phyloP scores from a whole-genome alignment of 345 rosid genomes.

The Eucalyptus tenuipes region DNA sequence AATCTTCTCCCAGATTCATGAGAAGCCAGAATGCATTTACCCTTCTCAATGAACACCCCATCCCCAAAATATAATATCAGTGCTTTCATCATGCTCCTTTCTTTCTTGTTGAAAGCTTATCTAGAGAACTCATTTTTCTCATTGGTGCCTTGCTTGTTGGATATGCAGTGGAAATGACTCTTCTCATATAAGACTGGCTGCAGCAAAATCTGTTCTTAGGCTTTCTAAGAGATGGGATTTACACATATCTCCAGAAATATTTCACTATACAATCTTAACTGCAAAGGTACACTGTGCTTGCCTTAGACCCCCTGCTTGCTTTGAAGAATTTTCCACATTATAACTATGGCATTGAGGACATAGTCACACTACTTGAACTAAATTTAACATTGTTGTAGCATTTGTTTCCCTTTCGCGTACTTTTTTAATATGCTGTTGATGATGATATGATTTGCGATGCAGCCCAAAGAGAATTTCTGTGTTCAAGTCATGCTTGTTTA shows the following conservation, averaged over 20 bases:
- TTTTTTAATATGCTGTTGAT: not conserved
- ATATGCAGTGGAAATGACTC: constrained; percentile 42
- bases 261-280: constrained; percentile 41
- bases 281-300: constrained; percentile 44
- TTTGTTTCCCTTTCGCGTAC: not conserved
- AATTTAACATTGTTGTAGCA: not conserved
- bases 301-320: not conserved
- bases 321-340: not conserved
- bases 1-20: not conserved
- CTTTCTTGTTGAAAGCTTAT: not conserved
- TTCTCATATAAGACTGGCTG: constrained; percentile 54
- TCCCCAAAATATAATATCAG: not conserved
- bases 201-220: constrained; percentile 76
- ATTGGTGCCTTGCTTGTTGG: not conserved
- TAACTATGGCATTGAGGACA: not conserved
- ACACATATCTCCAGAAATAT: constrained; percentile 61
- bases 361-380: not conserved
- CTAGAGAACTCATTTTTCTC: not conserved
- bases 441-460: not conserved
- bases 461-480: not conserved
- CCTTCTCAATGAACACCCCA: not conserved
- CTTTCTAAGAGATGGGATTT: constrained; percentile 94
- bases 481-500: not conserved
- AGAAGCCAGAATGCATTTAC: not conserved
- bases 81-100: not conserved